Conservation (phyloP, 805 yeast genomes). For the Vanderwaltozyma verrucispora region DNA sequence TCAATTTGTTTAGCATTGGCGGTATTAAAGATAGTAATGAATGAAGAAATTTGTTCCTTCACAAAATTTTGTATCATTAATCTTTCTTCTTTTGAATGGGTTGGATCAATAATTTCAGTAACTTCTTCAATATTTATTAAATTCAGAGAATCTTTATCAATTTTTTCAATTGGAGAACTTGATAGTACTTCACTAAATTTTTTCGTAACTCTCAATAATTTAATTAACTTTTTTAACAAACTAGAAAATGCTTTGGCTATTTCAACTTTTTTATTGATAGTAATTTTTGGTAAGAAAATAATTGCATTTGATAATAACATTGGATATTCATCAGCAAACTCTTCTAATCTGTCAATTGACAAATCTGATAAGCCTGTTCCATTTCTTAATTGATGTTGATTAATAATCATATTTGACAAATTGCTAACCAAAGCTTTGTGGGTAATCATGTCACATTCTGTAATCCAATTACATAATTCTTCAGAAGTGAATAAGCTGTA, state of each 20-base stretch:
- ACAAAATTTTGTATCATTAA: constrained; percentile 11
- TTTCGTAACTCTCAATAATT: constrained; percentile 38
- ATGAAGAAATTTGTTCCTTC: not conserved
- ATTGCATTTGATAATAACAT: constrained; percentile 33
- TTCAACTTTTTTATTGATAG: constrained; percentile 42
- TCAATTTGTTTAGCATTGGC: constrained; percentile 1
- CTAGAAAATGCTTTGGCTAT: constrained; percentile 45
- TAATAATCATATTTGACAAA: constrained; percentile 52
- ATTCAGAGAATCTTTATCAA: constrained; percentile 1
- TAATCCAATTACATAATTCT: constrained; percentile 49
- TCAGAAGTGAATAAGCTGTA: constrained; percentile 45
- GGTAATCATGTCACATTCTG: constrained; percentile 53
- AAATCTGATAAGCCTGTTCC: not conserved
- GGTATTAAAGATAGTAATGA: not conserved
- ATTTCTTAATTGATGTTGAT: constrained; percentile 18
- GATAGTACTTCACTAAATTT: not conserved
- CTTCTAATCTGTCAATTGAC: constrained; percentile 47
- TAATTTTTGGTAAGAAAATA: constrained; percentile 39
- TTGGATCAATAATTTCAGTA: constrained; percentile 6
- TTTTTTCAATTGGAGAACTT: not conserved
- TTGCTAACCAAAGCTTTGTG: constrained; percentile 45
- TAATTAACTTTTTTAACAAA: constrained; percentile 43
- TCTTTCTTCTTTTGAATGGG: constrained; percentile 8
- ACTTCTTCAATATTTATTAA: constrained; percentile 1
- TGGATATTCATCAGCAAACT: constrained; percentile 40